Evolutionary conservation across 2,329 filamentous ascomycete genomes (phyloP), one percentile per base, ranked within the genome.

Genomic region (Akanthomyces lecanii): DNA sequence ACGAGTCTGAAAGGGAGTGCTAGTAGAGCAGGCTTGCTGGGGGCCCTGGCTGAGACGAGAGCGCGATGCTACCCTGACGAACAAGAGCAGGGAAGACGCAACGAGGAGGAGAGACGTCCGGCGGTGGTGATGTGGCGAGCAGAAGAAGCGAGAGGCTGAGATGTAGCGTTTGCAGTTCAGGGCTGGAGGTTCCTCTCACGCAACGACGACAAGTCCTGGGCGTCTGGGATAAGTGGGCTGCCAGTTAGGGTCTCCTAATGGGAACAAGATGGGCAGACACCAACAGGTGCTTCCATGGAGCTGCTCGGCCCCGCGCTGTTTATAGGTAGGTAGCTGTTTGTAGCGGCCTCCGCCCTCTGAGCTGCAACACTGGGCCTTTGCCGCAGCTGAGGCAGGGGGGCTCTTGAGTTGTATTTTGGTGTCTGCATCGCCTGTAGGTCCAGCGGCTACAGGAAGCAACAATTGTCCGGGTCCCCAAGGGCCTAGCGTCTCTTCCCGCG

Each of bases 221-320:
- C n/a, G 50, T 61, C 59, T 51, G 51, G 59, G 28, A 47, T 47
- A 62, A 62, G 59, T 62, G 59, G 59, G 51, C 51, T 61, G 48
- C 58, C 40, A 40, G 25, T 60, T 51, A 36, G 28, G 28, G 28
- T 25, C 21, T 33, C 56, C 56, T 59, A 48, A 48, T 36, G 44
- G 40, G 53, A 45, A 12, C 21, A 44, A 47, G 40, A n/a, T 33
- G 44, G 16, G n/a, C 28, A 47, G 28, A 25, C 14, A 11, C 36
- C 54, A 36, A 36, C 40, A 23, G 45, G 21, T 28, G 23, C 45
- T 23, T 25, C 28, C 28, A 30, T 30, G 45, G 3, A 7, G 23
- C 21, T 25, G 23, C 7, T 25, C 47, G 38, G 6, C 36, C 38
- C 38, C 10, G 4, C 38, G 38, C 38, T 40, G 38, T 40, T 16